These are phyloP conservation scores for Camellia lanceoleosa DNA, from an alignment of 148 eudicot genomes.

Conservation along the genomic window DNA sequence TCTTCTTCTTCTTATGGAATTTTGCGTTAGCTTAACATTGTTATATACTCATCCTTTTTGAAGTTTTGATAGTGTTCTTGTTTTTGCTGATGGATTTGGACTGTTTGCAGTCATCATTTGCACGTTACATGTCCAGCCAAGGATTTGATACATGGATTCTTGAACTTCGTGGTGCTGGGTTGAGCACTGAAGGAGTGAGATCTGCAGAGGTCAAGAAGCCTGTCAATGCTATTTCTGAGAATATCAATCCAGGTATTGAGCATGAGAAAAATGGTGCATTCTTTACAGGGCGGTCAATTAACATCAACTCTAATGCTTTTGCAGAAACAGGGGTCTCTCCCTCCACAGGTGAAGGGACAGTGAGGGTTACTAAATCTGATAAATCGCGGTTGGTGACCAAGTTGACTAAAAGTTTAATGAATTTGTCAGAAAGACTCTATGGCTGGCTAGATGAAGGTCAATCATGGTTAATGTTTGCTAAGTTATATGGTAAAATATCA, in stretches of 20 bases:
- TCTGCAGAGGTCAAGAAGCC: conserved; percentile 45
- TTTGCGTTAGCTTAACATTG: not conserved
- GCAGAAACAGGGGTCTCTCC: conserved; percentile 31
- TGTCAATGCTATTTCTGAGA: conserved; percentile 55
- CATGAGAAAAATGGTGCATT: not conserved
- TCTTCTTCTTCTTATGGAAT: too few species aligned
- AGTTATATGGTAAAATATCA: conserved; percentile 74
- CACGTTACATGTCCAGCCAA: conserved; percentile 92
- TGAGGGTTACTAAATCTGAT: conserved; percentile 10
- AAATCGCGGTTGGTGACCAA: conserved; percentile 41
- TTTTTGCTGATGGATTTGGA: conserved; percentile 5
- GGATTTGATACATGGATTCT: conserved; percentile 99
- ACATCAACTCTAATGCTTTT: conserved; percentile 16
- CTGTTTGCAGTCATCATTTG: conserved; percentile 82
- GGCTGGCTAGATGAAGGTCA: conserved; percentile 82
- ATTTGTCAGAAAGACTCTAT: conserved; percentile 66
- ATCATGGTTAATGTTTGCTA: conserved; percentile 53
- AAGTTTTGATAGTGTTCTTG: too few species aligned
- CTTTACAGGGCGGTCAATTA: conserved; percentile 25
- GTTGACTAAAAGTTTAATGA: conserved; percentile 70
- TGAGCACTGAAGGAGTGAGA: conserved; percentile 51
- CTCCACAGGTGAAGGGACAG: conserved; percentile 34
- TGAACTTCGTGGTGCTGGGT: conserved; percentile 96
- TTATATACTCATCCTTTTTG: not conserved
- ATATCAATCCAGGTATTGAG: conserved; percentile 33